Percentiles rank a stretch among this genome's conserved stretches.
Conservation (phyloP, 805 yeast genomes). For the Saturnispora besseyi region DNA sequence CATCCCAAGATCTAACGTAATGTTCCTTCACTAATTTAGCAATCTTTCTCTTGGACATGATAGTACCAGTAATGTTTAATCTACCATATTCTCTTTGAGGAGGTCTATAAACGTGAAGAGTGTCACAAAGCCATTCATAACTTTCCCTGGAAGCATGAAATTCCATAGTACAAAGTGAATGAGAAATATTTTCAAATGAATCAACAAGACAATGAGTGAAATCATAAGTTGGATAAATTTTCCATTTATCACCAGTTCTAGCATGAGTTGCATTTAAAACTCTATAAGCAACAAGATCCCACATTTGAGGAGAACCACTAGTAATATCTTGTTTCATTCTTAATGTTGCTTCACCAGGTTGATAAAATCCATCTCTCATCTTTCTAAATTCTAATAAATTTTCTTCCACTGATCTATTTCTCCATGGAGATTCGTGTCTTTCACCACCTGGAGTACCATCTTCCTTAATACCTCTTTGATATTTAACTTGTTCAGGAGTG, state of each 20-base stretch:
- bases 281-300: constrained; percentile 98
- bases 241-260: constrained; percentile 96
- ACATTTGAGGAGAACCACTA: constrained; percentile 97
- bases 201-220: constrained; percentile 99
- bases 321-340: constrained; percentile 93
- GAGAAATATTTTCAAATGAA: constrained; percentile 92
- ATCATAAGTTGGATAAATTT: constrained; percentile 96
- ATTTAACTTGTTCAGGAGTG: constrained; percentile 82
- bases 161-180: constrained; percentile 94
- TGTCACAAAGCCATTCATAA: constrained; percentile 98
- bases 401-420: constrained; percentile 62
- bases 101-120: constrained; percentile 89
- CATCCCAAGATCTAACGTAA: constrained; percentile 94
- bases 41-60: constrained; percentile 91
- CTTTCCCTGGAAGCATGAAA: constrained; percentile 86
- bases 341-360: constrained; percentile 86
- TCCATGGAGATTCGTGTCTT: constrained; percentile 73
- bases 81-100: constrained; percentile 99
- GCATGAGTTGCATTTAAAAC: constrained; percentile 89
- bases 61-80: constrained; percentile 87
- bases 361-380: constrained; percentile 85
- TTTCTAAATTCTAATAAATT: constrained; percentile 73
- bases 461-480: constrained; percentile 80
- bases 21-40: constrained; percentile 80
- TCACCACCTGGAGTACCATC: constrained; percentile 95